Conservation (phyloP, 768 basidiomycete species). For the Hydnomerulius pinastri region DNA sequence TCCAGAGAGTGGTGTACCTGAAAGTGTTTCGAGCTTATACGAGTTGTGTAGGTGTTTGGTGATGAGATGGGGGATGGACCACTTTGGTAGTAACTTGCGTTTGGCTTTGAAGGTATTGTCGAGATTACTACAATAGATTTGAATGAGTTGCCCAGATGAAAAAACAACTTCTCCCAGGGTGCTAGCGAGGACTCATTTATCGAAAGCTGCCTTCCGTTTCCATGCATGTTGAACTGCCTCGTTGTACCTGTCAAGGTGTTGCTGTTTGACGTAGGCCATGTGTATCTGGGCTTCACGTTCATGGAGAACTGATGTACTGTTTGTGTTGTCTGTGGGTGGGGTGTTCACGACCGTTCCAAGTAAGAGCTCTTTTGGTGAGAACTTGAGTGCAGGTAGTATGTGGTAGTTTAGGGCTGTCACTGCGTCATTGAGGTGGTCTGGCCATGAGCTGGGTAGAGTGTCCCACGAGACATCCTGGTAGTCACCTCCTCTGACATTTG, state of each 20-base stretch:
- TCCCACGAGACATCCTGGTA: too few species aligned
- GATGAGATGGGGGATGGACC: constrained; percentile 29
- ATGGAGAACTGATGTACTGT: constrained; percentile 13
- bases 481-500: too few species aligned
- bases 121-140: constrained; percentile 29
- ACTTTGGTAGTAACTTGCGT: constrained; percentile 32
- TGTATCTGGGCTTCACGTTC: constrained; percentile 7
- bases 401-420: constrained; percentile 15
- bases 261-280: constrained; percentile 32
- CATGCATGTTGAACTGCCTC: constrained; percentile 23
- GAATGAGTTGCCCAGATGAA: constrained; percentile 31
- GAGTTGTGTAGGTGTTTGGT: constrained; percentile 17
- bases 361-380: constrained; percentile 34
- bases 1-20: too few species aligned
- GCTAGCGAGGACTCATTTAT: constrained; percentile 18
- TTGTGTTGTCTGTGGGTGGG: background rate
- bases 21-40: constrained; percentile 23
- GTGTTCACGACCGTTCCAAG: constrained; percentile 35
- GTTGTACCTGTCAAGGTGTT: constrained; percentile 31
- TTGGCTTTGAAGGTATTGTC: constrained; percentile 29
- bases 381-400: constrained; percentile 19
- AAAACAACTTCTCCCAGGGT: constrained; percentile 25
- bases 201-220: constrained; percentile 29
- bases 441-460: constrained; percentile 24
- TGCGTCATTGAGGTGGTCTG: too few species aligned